These are phyloP conservation scores for Beauveria pseudobassiana DNA, from an alignment of 2,329 filamentous ascomycete species.

Conservation along the genomic window DNA sequence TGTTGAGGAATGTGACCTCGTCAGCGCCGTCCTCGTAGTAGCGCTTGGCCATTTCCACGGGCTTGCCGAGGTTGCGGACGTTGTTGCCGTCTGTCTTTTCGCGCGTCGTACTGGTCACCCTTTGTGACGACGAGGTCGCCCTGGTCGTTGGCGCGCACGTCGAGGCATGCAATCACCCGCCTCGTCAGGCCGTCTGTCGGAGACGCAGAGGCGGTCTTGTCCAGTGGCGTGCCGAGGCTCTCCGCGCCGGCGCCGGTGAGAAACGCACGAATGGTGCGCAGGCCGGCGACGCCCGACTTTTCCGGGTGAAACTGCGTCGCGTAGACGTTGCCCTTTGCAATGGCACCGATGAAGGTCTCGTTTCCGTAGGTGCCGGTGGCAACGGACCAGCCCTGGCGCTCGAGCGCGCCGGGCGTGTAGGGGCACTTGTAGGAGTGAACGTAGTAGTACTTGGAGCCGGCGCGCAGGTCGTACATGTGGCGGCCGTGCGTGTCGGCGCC, in stretches of 20 bases:
- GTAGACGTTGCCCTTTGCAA: slow-evolving; percentile 77
- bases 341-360: slow-evolving; percentile 85
- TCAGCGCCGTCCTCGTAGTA: slow-evolving; percentile 98
- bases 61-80: slow-evolving; percentile 92
- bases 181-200: slow-evolving; percentile 69
- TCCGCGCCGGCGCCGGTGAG: slow-evolving; percentile 60
- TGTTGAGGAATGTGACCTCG: slow-evolving; percentile 96
- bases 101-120: slow-evolving; percentile 95
- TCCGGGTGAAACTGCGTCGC: slow-evolving; percentile 97
- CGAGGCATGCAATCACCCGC: slow-evolving; percentile 89
- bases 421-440: slow-evolving; percentile 89
- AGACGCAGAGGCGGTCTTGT: neutral
- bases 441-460: slow-evolving; percentile 94
- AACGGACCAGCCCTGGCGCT: slow-evolving; percentile 81
- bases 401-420: slow-evolving; percentile 65
- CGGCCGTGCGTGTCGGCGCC: slow-evolving; percentile 59
- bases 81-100: slow-evolving; percentile 62
- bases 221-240: slow-evolving; percentile 31
- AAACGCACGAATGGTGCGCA: slow-evolving; percentile 79
- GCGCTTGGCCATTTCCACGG: slow-evolving; percentile 83
- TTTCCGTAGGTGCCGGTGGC: slow-evolving; percentile 81
- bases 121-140: slow-evolving; percentile 97
- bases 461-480: slow-evolving; percentile 67
- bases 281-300: slow-evolving; percentile 85
- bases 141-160: slow-evolving; percentile 88